phyloP scores from a whole-genome alignment of 169 alveolate species.

The Plasmodium fragile region DNA sequence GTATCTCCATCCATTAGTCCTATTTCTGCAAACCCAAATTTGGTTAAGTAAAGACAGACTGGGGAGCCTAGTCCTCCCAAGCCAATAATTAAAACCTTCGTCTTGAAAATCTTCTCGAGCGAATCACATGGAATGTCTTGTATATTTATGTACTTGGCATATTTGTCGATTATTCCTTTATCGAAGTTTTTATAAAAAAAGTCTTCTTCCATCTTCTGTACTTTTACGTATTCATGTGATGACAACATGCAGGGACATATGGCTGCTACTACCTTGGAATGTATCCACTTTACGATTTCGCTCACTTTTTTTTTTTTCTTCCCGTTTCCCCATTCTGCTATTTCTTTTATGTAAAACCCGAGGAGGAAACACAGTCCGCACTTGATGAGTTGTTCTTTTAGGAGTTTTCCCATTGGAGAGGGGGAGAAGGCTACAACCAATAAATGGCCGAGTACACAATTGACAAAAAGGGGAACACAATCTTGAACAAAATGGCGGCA shows the following conservation, averaged over 20 bases:
- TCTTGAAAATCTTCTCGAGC: conserved; percentile 64
- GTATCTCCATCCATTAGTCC: conserved; percentile 90
- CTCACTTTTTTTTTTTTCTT: background rate
- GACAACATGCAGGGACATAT: background rate
- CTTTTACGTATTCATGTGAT: background rate
- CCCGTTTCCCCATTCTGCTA: conserved; percentile 5
- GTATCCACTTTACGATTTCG: background rate
- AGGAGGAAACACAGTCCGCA: conserved; percentile 19
- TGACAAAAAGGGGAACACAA: background rate
- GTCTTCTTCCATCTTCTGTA: conserved; percentile 1
- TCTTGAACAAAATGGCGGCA: background rate
- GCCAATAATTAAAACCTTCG: conserved; percentile 96
- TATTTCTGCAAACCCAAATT: conserved; percentile 93
- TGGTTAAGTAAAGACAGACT: conserved; percentile 93
- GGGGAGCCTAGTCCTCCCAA: conserved; percentile 99
- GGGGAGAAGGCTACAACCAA: background rate
- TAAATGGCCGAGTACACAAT: background rate
- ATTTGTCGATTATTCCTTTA: conserved; percentile 40
- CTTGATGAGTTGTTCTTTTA: background rate
- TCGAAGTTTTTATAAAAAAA: conserved; percentile 53
- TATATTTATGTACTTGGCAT: conserved; percentile 45
- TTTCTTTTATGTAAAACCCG: conserved; percentile 21
- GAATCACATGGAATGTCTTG: conserved; percentile 40
- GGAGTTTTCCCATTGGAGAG: background rate
- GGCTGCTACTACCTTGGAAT: background rate